These are phyloP conservation scores for Favolaschia claudopus DNA, from an alignment of 768 basidiomycete species.

Conservation along the genomic window DNA sequence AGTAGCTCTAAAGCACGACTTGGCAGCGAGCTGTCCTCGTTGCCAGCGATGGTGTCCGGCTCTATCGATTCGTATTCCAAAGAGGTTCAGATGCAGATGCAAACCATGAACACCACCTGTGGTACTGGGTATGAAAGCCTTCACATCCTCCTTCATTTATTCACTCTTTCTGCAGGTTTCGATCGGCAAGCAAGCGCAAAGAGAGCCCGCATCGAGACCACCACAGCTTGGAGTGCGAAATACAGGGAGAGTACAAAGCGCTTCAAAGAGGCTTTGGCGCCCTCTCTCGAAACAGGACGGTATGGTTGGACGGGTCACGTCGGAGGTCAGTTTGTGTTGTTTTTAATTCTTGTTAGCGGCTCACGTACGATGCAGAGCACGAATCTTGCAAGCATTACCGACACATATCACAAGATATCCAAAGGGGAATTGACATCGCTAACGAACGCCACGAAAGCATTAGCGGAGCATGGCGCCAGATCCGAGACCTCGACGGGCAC, in stretches of 20 bases:
- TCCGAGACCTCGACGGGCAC: conserved; percentile 74
- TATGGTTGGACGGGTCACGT: conserved; percentile 49
- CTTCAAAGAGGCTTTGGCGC: conserved; percentile 60
- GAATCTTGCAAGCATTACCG: conserved; percentile 46
- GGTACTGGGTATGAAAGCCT: conserved; percentile 49
- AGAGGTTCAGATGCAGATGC: conserved; percentile 58
- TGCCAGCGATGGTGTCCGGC: conserved; percentile 52
- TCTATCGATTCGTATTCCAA: conserved; percentile 60
- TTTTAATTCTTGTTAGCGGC: neutral
- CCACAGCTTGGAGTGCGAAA: conserved; percentile 53
- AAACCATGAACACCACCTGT: conserved; percentile 51
- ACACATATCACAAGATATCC: conserved; percentile 53
- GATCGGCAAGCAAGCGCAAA: conserved; percentile 70
- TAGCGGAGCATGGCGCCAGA: conserved; percentile 64
- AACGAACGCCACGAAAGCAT: conserved; percentile 55
- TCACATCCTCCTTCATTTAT: neutral
- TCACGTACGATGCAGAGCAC: conserved; percentile 44
- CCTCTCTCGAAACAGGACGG: conserved; percentile 54
- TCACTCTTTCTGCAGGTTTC: conserved; percentile 52
- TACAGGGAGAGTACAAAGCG: conserved; percentile 59
- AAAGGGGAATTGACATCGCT: conserved; percentile 54
- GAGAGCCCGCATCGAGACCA: conserved; percentile 70
- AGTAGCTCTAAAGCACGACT: conserved; percentile 48
- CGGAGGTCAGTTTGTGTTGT: conserved; percentile 54
- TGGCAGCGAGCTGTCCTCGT: conserved; percentile 48